A percentile compares a stretch with the other conserved stretches of the same genome.
Conservation (phyloP, 371 early-diverging fungal genomes). For the Chytridiales sp. region DNA sequence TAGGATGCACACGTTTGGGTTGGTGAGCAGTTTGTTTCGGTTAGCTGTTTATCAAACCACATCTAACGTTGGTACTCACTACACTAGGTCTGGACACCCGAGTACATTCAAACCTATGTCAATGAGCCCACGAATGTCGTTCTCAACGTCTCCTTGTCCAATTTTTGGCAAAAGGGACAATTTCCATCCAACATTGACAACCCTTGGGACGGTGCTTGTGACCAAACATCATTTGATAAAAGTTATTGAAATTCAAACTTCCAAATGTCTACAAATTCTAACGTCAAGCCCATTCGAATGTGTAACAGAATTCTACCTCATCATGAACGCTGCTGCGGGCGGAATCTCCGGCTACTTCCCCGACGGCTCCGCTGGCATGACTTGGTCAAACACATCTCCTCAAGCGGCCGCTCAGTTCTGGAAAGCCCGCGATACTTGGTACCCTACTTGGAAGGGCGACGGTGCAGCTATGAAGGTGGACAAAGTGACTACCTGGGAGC, state of each 20-base stretch:
- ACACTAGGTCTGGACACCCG: slow-evolving; percentile 53
- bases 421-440: slow-evolving; percentile 13
- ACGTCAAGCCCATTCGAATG: too few species aligned
- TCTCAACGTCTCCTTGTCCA: slow-evolving; percentile 44
- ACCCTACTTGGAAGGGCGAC: slow-evolving; percentile 19
- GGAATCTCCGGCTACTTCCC: slow-evolving; percentile 65
- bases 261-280: too few species aligned
- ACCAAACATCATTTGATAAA: slow-evolving; percentile 26
- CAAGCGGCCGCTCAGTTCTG: slow-evolving; percentile 26
- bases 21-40: too few species aligned
- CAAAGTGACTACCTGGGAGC: slow-evolving; percentile 16
- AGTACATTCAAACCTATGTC: slow-evolving; percentile 60
- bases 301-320: slow-evolving; percentile 35
- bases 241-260: too few species aligned
- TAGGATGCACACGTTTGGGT: slow-evolving; percentile 49
- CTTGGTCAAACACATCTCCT: slow-evolving; percentile 50
- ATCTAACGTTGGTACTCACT: too few species aligned
- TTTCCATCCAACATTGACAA: not conserved
- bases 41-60: too few species aligned
- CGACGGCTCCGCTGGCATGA: slow-evolving; percentile 49
- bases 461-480: slow-evolving; percentile 20
- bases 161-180: slow-evolving; percentile 3
- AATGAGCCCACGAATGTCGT: slow-evolving; percentile 49
- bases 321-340: slow-evolving; percentile 70
- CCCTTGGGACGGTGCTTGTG: slow-evolving; percentile 8